Evolutionary conservation across 2,329 filamentous ascomycete species (phyloP), one percentile per base, ranked within the genome.

Genomic region (Aspergillus glaucus): DNA sequence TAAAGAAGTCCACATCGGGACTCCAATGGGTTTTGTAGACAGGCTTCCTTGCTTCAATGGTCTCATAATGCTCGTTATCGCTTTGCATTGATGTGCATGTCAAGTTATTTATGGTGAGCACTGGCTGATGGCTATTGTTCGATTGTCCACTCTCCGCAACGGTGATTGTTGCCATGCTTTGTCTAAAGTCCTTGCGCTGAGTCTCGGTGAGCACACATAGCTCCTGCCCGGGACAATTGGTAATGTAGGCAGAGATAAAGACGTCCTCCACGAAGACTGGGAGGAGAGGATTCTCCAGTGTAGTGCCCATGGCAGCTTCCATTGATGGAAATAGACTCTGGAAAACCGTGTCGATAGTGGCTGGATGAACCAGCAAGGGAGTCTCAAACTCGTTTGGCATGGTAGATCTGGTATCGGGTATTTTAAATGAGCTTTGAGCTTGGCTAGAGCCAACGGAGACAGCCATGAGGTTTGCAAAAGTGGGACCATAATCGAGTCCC

Each of bases 291-390:
- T 40, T 15, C 12, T 9, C 15, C 15, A 40, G 37, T 34, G 9
- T n/a, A 9, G 6, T 7, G 7, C 37, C 37, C 17, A 7, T 7
- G 7, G 30, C 30, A 32, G 8, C 30, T 32, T 14, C 22, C 17
- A 50, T 39, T 7, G 47, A 47, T 9, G 39, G 7, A n/a, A 52
- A 50, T 2, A 51, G 15, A 9, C 48, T 32, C 34, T 59, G 58
- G 28, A 60, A 52, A 17, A 52, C 34, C 42, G 34, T 44, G 47
- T 60, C 58, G 7, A 62, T 37, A 2, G 46, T 49, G 4, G 53
- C 46, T 14, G 56, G 58, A 49, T 60, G 56, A 9, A 59, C 44
- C 6, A 58, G n/a, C 28, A 51, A 50, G 4, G 50, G 47, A 14
- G 14, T 8, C 30, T 32, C 8, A 14, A 32, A 32, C 14, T 32